Percentiles rank a stretch among this genome's conserved stretches.
These are phyloP conservation scores for Wakefieldia striispora DNA, from an alignment of 768 basidiomycete genomes.

Conservation along the genomic window DNA sequence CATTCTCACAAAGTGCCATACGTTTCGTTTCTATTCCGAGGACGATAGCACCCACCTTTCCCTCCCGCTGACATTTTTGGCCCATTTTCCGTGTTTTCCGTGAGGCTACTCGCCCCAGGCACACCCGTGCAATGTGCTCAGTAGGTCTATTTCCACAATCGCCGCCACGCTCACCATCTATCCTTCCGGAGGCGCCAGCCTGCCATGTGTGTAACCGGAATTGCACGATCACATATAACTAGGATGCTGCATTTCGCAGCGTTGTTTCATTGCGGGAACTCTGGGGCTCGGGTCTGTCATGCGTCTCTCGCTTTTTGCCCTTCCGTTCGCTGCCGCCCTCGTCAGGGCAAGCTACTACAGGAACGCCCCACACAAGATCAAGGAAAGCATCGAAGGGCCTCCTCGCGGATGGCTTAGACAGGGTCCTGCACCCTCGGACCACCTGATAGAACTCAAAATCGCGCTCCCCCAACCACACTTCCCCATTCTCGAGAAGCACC, in stretches of 20 bases:
- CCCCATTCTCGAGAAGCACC: conserved; percentile 44
- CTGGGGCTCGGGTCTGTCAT: conserved; percentile 1
- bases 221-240: conserved; percentile 10
- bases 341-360: conserved; percentile 8
- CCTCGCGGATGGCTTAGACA: conserved; percentile 51
- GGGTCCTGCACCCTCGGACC: conserved; percentile 41
- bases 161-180: not conserved
- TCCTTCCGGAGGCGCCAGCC: not conserved
- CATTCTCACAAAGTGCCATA: not conserved
- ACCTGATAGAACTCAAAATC: conserved; percentile 55
- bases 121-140: not conserved
- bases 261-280: not conserved
- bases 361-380: conserved; percentile 35
- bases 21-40: conserved; percentile 2
- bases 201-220: not conserved
- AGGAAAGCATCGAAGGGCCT: conserved; percentile 43
- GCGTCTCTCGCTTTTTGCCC: conserved; percentile 9
- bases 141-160: not conserved
- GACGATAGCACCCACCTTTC: not conserved
- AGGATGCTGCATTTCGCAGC: not conserved
- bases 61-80: not conserved
- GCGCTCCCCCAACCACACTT: conserved; percentile 56
- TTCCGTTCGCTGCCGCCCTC: conserved; percentile 13
- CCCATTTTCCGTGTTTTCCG: not conserved
- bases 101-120: not conserved